These are phyloP conservation scores for Tephrocybe sp. DNA, from an alignment of 768 basidiomycete species.

Conservation along the genomic window DNA sequence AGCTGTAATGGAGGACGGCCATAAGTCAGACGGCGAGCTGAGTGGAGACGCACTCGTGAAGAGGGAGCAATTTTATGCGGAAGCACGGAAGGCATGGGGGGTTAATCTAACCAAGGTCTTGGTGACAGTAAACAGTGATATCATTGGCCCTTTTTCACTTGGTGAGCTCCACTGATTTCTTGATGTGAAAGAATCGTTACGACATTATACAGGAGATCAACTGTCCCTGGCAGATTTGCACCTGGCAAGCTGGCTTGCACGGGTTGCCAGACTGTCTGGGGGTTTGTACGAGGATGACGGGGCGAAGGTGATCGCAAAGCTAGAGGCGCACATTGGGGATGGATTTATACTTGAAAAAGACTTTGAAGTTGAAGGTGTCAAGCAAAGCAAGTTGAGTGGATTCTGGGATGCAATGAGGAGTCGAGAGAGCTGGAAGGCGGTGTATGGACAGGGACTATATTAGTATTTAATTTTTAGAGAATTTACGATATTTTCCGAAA, in stretches of 20 bases:
- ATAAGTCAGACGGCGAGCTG: slow-evolving; percentile 35
- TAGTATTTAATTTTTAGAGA: slow-evolving; percentile 21
- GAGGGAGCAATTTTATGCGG: slow-evolving; percentile 48
- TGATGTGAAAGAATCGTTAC: slow-evolving; percentile 38
- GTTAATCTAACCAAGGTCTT: slow-evolving; percentile 43
- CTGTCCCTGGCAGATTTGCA: slow-evolving; percentile 80
- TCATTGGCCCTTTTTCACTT: slow-evolving; percentile 61
- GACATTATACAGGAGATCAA: slow-evolving; percentile 61
- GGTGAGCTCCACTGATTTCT: slow-evolving; percentile 38
- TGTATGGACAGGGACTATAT: slow-evolving; percentile 50
- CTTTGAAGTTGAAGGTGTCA: slow-evolving; percentile 27
- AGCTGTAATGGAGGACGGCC: slow-evolving; percentile 43
- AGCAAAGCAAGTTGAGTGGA: slow-evolving; percentile 50
- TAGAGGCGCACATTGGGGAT: slow-evolving; percentile 50
- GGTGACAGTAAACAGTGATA: slow-evolving; percentile 47
- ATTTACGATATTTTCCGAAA: slow-evolving; percentile 13
- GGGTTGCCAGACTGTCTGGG: slow-evolving; percentile 56
- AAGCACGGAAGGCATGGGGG: slow-evolving; percentile 54
- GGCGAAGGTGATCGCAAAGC: slow-evolving; percentile 40
- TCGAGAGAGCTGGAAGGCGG: slow-evolving; percentile 69
- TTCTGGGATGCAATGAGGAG: slow-evolving; percentile 73
- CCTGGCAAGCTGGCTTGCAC: slow-evolving; percentile 71
- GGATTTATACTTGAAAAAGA: slow-evolving; percentile 44
- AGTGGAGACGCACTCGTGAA: slow-evolving; percentile 34
- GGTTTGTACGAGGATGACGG: slow-evolving; percentile 52